phyloP scores from a whole-genome alignment of 352 stramenopile genomes.

The Phytophthora tentaculata region DNA sequence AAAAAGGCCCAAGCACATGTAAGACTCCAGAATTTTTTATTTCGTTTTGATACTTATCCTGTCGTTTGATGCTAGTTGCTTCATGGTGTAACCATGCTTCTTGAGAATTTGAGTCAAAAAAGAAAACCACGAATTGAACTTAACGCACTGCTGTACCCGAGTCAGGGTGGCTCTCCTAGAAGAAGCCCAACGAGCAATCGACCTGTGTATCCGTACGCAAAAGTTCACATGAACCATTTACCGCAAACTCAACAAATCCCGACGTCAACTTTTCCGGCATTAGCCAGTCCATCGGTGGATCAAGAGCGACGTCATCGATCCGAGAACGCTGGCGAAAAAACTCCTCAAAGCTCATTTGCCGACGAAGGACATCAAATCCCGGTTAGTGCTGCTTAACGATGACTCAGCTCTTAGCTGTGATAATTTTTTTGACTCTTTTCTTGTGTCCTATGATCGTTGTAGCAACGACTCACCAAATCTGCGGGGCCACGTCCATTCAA shows the following conservation, averaged over 20 bases:
- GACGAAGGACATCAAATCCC: conserved; percentile 53
- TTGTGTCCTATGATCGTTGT: not conserved
- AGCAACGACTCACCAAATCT: conserved; percentile 60
- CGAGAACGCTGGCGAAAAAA: not conserved
- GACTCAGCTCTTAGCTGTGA: not conserved
- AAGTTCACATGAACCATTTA: conserved; percentile 60
- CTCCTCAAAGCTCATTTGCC: conserved; percentile 8
- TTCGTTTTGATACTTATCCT: not conserved
- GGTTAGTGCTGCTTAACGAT: conserved; percentile 25
- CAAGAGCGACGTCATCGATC: conserved; percentile 4
- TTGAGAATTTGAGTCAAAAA: conserved; percentile 54
- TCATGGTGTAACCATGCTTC: conserved; percentile 53
- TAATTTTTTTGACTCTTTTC: not conserved
- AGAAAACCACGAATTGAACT: conserved; percentile 23
- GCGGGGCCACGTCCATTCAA: conserved; percentile 43
- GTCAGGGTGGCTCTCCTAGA: conserved; percentile 24
- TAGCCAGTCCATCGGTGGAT: conserved; percentile 7
- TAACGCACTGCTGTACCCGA: conserved; percentile 19
- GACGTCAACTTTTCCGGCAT: conserved; percentile 41
- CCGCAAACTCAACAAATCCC: conserved; percentile 64
- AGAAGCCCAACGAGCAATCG: conserved; percentile 40
- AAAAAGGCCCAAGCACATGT: conserved; percentile 53
- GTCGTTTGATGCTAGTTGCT: conserved; percentile 48
- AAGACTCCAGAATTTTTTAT: not conserved
- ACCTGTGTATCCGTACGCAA: conserved; percentile 47